Evolutionary conservation across 805 yeast species (phyloP).

Genomic region (Clavispora vitiphila): DNA sequence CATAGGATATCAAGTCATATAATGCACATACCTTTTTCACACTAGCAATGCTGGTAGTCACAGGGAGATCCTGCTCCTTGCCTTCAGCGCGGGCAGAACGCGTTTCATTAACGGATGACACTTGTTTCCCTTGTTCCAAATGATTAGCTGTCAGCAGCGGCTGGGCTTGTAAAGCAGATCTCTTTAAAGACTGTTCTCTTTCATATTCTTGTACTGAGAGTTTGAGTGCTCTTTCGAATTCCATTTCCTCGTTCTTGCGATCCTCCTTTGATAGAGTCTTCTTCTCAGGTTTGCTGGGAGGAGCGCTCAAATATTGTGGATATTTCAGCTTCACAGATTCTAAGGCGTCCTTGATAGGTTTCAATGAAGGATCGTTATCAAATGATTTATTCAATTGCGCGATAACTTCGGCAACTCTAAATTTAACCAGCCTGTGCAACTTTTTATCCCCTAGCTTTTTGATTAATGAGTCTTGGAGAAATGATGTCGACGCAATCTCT

Average conservation of each 20-base stretch:
- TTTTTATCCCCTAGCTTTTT: constrained; percentile 46
- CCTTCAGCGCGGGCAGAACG: neutral
- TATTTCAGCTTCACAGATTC: constrained; percentile 39
- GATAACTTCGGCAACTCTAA: constrained; percentile 60
- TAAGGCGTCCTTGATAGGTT: constrained; percentile 61
- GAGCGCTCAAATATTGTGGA: constrained; percentile 24
- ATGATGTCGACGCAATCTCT: constrained; percentile 36
- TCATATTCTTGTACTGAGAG: constrained; percentile 64
- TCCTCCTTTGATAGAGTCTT: constrained; percentile 42
- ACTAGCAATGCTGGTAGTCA: constrained; percentile 34
- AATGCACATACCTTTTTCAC: constrained; percentile 75
- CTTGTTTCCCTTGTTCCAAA: neutral
- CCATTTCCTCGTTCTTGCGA: constrained; percentile 66
- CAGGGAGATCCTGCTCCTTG: constrained; percentile 12
- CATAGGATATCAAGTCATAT: constrained; percentile 73
- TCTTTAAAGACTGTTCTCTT: constrained; percentile 29
- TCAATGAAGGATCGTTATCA: constrained; percentile 68
- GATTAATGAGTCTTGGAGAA: constrained; percentile 29
- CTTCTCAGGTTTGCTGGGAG: constrained; percentile 59
- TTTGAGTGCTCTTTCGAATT: constrained; percentile 69
- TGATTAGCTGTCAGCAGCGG: constrained; percentile 30
- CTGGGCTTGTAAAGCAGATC: constrained; percentile 23
- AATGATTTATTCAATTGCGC: constrained; percentile 63
- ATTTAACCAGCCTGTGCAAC: constrained; percentile 65
- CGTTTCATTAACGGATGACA: neutral